These are phyloP conservation scores for Leccinum fibrillosum DNA, from an alignment of 768 basidiomycete genomes.

Conservation along the genomic window DNA sequence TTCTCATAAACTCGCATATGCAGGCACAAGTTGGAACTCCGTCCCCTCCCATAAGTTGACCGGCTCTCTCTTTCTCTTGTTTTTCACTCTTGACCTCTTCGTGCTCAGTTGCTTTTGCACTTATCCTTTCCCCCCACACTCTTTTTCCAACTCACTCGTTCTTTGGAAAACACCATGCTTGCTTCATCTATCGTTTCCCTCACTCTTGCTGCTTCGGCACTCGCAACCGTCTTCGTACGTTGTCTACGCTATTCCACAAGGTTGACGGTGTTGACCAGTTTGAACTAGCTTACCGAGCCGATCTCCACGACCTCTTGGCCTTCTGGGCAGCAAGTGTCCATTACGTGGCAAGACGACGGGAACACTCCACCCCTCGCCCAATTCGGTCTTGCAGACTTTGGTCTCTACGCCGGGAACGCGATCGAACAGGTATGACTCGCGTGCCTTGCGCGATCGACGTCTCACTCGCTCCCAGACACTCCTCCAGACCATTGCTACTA, in stretches of 20 bases:
- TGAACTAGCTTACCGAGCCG: constrained; percentile 55
- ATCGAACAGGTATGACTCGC: constrained; percentile 50
- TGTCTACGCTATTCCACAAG: neutral
- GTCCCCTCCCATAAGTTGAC: constrained; percentile 4
- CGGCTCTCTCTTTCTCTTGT: neutral
- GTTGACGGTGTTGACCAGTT: constrained; percentile 1
- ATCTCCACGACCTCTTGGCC: constrained; percentile 41
- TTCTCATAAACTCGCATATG: neutral
- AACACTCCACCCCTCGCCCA: constrained; percentile 42
- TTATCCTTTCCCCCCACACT: constrained; percentile 15
- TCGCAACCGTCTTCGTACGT: constrained; percentile 59
- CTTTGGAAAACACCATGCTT: constrained; percentile 43
- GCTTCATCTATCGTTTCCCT: constrained; percentile 45
- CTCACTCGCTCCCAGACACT: constrained; percentile 40
- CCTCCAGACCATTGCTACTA: constrained; percentile 49
- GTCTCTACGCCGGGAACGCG: constrained; percentile 63
- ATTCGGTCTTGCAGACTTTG: constrained; percentile 52
- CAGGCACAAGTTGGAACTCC: constrained; percentile 31
- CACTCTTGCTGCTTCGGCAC: constrained; percentile 48
- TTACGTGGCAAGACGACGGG: constrained; percentile 62
- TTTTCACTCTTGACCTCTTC: neutral
- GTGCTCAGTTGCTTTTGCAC: constrained; percentile 3
- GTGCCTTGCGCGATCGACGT: neutral
- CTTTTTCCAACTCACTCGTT: constrained; percentile 21
- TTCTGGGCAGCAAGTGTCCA: constrained; percentile 46